These are phyloP conservation scores for Xylaria sp. DNA, from an alignment of 2,329 filamentous ascomycete genomes.

Conservation along the genomic window DNA sequence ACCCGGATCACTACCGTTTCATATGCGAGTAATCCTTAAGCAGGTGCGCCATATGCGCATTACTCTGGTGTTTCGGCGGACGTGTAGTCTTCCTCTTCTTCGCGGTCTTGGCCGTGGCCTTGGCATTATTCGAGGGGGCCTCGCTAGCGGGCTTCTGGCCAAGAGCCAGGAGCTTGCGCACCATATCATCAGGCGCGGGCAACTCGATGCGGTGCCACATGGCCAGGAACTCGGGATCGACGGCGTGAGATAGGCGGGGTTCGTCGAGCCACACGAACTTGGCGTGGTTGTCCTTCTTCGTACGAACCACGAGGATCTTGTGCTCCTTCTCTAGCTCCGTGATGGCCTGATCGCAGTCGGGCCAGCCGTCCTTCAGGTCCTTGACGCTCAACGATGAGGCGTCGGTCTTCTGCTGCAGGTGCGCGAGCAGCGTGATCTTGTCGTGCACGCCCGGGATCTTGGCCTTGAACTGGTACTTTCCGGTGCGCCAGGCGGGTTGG, in stretches of 20 bases:
- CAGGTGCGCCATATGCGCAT: conserved; percentile 85
- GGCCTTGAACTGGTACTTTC: conserved; percentile 85
- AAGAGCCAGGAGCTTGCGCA: conserved; percentile 78
- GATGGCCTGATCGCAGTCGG: conserved; percentile 82
- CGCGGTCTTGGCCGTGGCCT: conserved; percentile 65
- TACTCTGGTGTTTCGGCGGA: conserved; percentile 81
- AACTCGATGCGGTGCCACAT: conserved; percentile 87
- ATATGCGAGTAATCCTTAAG: conserved; percentile 65
- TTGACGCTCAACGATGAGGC: conserved; percentile 85
- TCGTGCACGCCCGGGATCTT: conserved; percentile 82
- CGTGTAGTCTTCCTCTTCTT: conserved; percentile 81
- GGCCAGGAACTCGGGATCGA: conserved; percentile 84
- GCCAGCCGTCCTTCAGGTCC: conserved; percentile 97
- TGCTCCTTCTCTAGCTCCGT: conserved; percentile 80
- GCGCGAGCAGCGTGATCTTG: conserved; percentile 79
- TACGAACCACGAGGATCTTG: conserved; percentile 84
- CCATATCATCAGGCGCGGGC: conserved; percentile 77
- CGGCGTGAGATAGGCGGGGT: conserved; percentile 75
- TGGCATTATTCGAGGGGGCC: conserved; percentile 71
- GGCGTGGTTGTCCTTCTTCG: conserved; percentile 91
- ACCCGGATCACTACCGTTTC: conserved; percentile 32
- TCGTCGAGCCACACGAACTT: conserved; percentile 92
- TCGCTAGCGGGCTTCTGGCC: conserved; percentile 88
- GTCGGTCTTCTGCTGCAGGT: conserved; percentile 83
- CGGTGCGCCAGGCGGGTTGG: conserved; percentile 72